Base-by-base conservation (phyloP, 345 rosid genomes). In the Trapa bicornis region DNA sequence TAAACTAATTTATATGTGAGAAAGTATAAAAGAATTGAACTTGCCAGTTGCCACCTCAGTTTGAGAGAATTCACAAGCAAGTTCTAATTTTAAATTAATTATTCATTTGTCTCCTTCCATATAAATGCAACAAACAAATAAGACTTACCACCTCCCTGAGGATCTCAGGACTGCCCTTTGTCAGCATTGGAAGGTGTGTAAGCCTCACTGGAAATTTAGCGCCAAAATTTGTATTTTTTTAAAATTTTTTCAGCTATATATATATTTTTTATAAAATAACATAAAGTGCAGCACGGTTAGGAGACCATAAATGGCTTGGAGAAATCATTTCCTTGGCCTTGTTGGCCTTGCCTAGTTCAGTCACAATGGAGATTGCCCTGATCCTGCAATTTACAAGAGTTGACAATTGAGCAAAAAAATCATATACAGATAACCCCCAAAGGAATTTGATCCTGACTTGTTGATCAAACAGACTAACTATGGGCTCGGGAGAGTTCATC, bases 301-400 rank as follows among this genome's bases (percentile, higher is more conserved):
- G 41, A 66, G 63, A 58, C 5, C 2, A 9, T 2, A 12, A 58
- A n/a, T 16, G 1, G 12, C 37, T 82, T 88, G 0, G 95, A 84
- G 75, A 90, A 88, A 72, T 84, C 67, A 81, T 73, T 71, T 80
- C 76, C 79, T 78, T 85, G 22, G 38, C 67, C 70, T 67, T 82
- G 81, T 77, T 75, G 29, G 74, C 70, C 60, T 79, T 77, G 48
- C 91, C 81, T 9, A 87, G 75, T 80, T 91, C 96, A 13, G 77
- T 66, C 3, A 87, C 85, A 61, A 91, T 75, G 36, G 82, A 76
- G 7, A 73, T 79, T 15, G 89, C 86, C 86, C 78, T 94, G 91
- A 75, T 94, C 99, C 97, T 94, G 85, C 75, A 83, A 22, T 48
- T 77, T 65, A 62, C 10, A 45, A 58, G 63, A 32, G 15, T 35